Evolutionary conservation across 768 basidiomycete species (phyloP).

Genomic region (Cytidiella melzeri): DNA sequence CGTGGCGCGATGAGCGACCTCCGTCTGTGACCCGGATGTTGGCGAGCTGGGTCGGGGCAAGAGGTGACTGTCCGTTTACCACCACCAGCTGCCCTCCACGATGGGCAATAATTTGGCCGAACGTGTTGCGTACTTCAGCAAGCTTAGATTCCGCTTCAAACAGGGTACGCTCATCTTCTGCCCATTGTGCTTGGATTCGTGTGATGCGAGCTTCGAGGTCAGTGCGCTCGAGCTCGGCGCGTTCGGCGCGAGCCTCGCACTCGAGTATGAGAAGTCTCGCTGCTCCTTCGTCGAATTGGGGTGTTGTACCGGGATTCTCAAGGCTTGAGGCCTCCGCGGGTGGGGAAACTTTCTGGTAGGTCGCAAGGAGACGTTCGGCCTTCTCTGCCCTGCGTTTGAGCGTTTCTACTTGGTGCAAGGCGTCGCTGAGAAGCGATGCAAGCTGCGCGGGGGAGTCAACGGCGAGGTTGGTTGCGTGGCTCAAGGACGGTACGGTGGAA

Average conservation of each 20-base stretch:
- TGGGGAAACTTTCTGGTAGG: conserved; percentile 21
- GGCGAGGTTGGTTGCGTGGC: conserved; percentile 10
- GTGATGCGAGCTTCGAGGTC: conserved; percentile 43
- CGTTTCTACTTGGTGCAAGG: conserved; percentile 46
- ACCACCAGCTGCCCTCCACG: conserved; percentile 40
- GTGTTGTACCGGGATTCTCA: conserved; percentile 16
- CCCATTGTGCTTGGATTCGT: conserved; percentile 43
- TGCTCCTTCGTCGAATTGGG: conserved; percentile 42
- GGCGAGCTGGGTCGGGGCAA: background rate
- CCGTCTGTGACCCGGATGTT: background rate
- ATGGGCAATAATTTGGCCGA: conserved; percentile 38
- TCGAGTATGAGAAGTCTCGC: conserved; percentile 33
- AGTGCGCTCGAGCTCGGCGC: conserved; percentile 44
- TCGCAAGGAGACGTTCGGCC: conserved; percentile 39
- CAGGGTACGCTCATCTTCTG: conserved; percentile 44
- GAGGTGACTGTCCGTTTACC: conserved; percentile 5
- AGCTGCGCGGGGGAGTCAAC: conserved; percentile 43
- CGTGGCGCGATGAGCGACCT: conserved; percentile 12
- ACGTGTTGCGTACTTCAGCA: conserved; percentile 44
- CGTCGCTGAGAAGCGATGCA: conserved; percentile 48
- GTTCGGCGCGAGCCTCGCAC: conserved; percentile 38
- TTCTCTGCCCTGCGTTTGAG: conserved; percentile 50
- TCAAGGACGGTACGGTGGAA: conserved; percentile 8
- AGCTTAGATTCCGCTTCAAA: conserved; percentile 37
- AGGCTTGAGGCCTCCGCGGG: conserved; percentile 15